phyloP scores from a whole-genome alignment of 371 early-diverging fungal genomes.

The Mucor indicus region DNA sequence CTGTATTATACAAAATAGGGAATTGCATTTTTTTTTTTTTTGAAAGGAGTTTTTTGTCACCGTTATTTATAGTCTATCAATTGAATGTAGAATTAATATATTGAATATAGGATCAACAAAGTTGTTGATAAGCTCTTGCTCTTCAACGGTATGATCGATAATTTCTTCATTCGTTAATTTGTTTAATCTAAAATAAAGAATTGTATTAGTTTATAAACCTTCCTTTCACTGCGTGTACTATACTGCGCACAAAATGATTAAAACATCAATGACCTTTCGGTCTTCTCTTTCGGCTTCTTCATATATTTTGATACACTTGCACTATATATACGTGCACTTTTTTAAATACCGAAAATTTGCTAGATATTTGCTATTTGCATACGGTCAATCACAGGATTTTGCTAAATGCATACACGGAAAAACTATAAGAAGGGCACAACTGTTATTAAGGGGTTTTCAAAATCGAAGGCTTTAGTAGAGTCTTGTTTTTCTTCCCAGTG shows the following conservation, averaged over 20 bases:
- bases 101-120: constrained; percentile 9
- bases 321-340: too few relatives aligned
- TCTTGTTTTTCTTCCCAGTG: too few relatives aligned
- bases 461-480: too few relatives aligned
- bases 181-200: constrained; percentile 13
- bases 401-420: too few relatives aligned
- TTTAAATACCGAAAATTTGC: too few relatives aligned
- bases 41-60: too few relatives aligned
- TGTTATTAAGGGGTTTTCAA: too few relatives aligned
- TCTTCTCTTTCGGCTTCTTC: constrained; percentile 10
- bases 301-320: constrained; percentile 12
- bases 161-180: constrained; percentile 11
- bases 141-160: constrained; percentile 4
- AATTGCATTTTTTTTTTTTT: too few relatives aligned
- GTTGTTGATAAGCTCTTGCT: constrained; percentile 10
- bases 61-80: constrained; percentile 9
- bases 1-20: too few relatives aligned
- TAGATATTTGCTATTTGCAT: too few relatives aligned
- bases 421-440: too few relatives aligned
- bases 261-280: constrained; percentile 9
- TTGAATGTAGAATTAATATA: constrained; percentile 14
- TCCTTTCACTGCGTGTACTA: constrained; percentile 3
- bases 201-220: constrained; percentile 6
- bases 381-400: too few relatives aligned
- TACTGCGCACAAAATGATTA: constrained; percentile 10